Percentiles rank a stretch among this genome's conserved stretches.
These are phyloP conservation scores for Coemansia sp. DNA, from an alignment of 192 early-diverging fungal species.

Conservation along the genomic window DNA sequence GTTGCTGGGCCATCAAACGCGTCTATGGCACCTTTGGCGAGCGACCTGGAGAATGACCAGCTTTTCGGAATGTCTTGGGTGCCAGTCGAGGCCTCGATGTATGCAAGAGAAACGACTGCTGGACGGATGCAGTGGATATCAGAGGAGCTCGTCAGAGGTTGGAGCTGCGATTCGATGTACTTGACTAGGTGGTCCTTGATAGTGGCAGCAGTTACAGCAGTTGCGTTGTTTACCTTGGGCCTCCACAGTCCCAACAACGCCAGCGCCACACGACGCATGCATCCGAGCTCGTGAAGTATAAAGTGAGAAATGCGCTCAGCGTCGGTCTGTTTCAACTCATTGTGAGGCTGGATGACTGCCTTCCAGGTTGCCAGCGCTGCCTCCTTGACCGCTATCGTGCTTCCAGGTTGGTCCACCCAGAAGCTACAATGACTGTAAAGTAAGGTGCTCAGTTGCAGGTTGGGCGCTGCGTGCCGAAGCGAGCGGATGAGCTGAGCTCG, in stretches of 20 bases:
- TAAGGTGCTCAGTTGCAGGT: constrained; percentile 37
- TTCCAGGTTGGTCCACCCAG: constrained; percentile 25
- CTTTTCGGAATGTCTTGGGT: background rate
- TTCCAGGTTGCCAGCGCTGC: constrained; percentile 37
- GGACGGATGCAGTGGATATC: constrained; percentile 17
- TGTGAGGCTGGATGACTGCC: constrained; percentile 36
- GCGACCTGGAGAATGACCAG: constrained; percentile 24
- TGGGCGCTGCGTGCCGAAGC: constrained; percentile 40
- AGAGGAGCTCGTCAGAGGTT: background rate
- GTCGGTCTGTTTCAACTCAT: constrained; percentile 30
- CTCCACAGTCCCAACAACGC: constrained; percentile 31
- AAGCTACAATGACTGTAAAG: constrained; percentile 34
- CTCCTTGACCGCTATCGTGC: constrained; percentile 14
- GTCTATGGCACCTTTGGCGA: background rate
- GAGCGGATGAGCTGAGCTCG: constrained; percentile 46
- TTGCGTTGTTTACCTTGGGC: background rate
- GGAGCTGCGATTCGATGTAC: constrained; percentile 4
- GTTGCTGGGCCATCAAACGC: background rate
- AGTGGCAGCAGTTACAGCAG: background rate
- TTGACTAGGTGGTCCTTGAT: constrained; percentile 20
- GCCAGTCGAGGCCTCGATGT: constrained; percentile 13
- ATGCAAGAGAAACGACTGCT: constrained; percentile 23
- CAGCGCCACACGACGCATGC: constrained; percentile 19
- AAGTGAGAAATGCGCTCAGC: constrained; percentile 24
- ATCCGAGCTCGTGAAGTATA: constrained; percentile 12